Evolutionary conservation across 306 rosid species (phyloP), one percentile per base, ranked within the genome.

Genomic region (Lathyrus sativus): DNA sequence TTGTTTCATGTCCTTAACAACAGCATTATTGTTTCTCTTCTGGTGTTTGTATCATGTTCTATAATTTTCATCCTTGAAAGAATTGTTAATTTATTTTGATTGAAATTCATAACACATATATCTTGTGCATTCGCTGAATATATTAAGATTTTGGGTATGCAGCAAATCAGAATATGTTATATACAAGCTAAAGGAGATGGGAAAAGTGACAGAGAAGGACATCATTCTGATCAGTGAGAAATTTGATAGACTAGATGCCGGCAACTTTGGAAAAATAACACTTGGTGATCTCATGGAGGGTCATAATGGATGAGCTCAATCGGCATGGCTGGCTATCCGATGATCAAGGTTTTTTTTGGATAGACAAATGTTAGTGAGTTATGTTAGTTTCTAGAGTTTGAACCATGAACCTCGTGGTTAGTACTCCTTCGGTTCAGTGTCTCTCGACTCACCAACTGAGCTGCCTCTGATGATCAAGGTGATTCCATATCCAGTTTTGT

Each of bases 181-280:
- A 76, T 90, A 80, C 96, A 95, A 95, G 84, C 99, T 95, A 43
- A 90, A 95, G 83, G 97, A 95, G 90, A 82, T 95, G 97, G 91
- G 90, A 37, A 95, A 81, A 84, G 84, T 90, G 45, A 61, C 89
- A 1, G 89, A 90, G 76, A 95, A 88, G 79, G 99, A 95, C 80
- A 78, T 90, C 53, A 74, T 84, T 87, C 85, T 72, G 85, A 68
- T 95, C 53, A 62, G 91, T 73, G 55, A 84, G 73, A 87, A 88
- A 81, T 95, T 95, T 61, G 99, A 95, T 62, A 80, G 80, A 83
- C 76, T 95, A 73, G 95, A 95, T 73, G 2, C 81, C 0, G 88
- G 96, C 37, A 88, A 95, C 62, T 87, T 92, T 22, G 99, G 99
- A 68, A 87, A 88, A 79, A 85, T 90, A 70, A 88, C 87, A 4